phyloP scores from a whole-genome alignment of 2,329 filamentous ascomycete genomes.

The Mycosphaerelloides madeirae region DNA sequence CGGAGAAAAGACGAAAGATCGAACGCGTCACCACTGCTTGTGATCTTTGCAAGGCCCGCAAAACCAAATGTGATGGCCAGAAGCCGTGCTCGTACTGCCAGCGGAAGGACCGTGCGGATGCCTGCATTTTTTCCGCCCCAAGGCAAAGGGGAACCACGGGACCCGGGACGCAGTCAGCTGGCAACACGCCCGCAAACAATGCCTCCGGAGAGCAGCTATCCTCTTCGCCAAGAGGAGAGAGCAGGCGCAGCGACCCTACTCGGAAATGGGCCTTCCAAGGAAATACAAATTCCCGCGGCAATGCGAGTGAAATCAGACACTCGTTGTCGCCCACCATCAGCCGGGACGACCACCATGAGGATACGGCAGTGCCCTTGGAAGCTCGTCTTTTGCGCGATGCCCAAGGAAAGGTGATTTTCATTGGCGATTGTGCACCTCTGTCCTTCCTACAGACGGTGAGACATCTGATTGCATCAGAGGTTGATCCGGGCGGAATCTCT shows the following conservation, averaged over 20 bases:
- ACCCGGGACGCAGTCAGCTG: conserved; percentile 24
- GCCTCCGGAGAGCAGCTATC: neutral
- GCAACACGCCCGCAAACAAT: conserved; percentile 25
- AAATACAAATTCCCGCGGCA: neutral
- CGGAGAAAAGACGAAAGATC: conserved; percentile 18
- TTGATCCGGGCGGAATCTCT: conserved; percentile 34
- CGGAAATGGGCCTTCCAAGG: neutral
- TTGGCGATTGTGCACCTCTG: conserved; percentile 51
- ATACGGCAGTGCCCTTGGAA: conserved; percentile 41
- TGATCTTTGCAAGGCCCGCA: conserved; percentile 44
- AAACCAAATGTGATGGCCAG: conserved; percentile 51
- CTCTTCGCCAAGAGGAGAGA: neutral
- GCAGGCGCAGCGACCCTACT: conserved; percentile 6
- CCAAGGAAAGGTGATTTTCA: conserved; percentile 52
- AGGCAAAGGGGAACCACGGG: conserved; percentile 28
- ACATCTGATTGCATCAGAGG: conserved; percentile 44
- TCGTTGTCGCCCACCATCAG: conserved; percentile 18
- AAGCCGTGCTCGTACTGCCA: conserved; percentile 49
- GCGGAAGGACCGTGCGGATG: conserved; percentile 37
- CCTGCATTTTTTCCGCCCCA: conserved; percentile 39
- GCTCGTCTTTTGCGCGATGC: conserved; percentile 48
- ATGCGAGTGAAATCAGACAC: conserved; percentile 6
- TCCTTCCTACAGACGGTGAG: conserved; percentile 51
- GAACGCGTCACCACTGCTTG: conserved; percentile 36
- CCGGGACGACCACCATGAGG: conserved; percentile 28